Base-by-base conservation (phyloP, 1,139 yeast species). In the Spathaspora sp. region DNA sequence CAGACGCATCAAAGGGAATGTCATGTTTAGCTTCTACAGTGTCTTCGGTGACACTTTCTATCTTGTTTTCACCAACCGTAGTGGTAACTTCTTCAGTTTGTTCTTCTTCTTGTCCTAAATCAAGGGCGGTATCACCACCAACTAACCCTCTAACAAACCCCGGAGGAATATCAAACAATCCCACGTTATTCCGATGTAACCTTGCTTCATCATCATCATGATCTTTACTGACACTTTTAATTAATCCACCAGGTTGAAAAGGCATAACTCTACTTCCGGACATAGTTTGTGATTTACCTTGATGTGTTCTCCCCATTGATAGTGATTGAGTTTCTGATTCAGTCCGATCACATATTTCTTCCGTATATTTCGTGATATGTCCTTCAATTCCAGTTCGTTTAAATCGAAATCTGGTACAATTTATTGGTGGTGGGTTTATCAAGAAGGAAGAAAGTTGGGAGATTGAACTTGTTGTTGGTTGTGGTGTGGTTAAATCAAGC, bases 171-270 rank as follows among this genome's bases (percentile, higher is more conserved):
- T 89, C 95, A 59, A 84, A 88, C 39, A 93, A 64, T 0, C 98
- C 98, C 44, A 79, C 70, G 1, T 71, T 72, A 58, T 87, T 93
- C 57, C 85, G 76, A 57, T 86, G 95, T 45, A 89, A 65, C 25
- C 71, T 58, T 34, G 70, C 67, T 0, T 76, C 62, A 45, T 66
- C 62, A 38, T 67, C 70, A 13, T 61, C 59, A 29, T 48, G 47
- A 1, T 60, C 59, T 3, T 63, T 59, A 27, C 57, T 56, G 11
- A 58, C 52, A 42, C 61, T 67, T 36, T 68, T 69, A 52, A 82
- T 65, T 15, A 89, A 63, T 2, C 98, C 98, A 54, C 99, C 98
- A 0, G 99, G 99, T 45, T 87, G 85, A 61, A 95, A 93, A 0
- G 99, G 99, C 57, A 93, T 68, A 58, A 80, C 88, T 18, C 84